Base-by-base conservation (phyloP, 257 asterid genomes). In the Rubia yunnanensis region DNA sequence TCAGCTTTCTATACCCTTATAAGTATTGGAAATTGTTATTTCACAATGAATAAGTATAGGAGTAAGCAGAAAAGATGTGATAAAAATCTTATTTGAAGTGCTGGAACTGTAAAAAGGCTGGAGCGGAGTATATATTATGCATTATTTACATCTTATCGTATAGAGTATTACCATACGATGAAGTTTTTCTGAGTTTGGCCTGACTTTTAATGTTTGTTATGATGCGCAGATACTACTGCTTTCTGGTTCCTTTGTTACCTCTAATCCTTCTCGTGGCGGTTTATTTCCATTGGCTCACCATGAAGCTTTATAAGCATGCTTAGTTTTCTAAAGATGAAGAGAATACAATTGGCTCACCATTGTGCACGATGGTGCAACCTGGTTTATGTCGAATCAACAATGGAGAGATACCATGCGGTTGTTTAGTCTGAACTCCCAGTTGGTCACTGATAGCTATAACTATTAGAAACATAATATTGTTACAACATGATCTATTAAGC, bases 231-330 rank as follows among this genome's bases (percentile, higher is more conserved):
- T 84, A 86, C 74, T 88, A 86, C 63, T 88, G 94, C 81, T 83
- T 88, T 79, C 71, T 88, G 83, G 86, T 84, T 46, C 96, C 94
- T 5, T 78, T 86, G 75, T 86, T 90, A 36, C 69, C 80, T 69
- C 89, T 90, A 0, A 82, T 84, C 77, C 87, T 86, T 9, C 3
- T 79, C 22, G 86, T 81, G 68, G 82, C 84, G 1, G 83, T 84
- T 55, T 88, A 88, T 76, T 81, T 82, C 69, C 96, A 84, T 60
- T 88, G 96, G 94, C 78, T 88, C 63, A 81, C 89, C 73, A 84
- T 86, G 89, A 88, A 88, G 71, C 69, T 88, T 78, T 88, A 86
- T 81, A 88, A 88, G 89, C 96, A 88, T 67, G 94, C 96, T 10
- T 88, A 77, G 57, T 1, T 20, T 50, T 50, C 27, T 20, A 26